A percentile compares a stretch with the other conserved stretches of the same genome.
phyloP scores from a whole-genome alignment of 495 filamentous ascomycete genomes.

The Penicillium manginii region DNA sequence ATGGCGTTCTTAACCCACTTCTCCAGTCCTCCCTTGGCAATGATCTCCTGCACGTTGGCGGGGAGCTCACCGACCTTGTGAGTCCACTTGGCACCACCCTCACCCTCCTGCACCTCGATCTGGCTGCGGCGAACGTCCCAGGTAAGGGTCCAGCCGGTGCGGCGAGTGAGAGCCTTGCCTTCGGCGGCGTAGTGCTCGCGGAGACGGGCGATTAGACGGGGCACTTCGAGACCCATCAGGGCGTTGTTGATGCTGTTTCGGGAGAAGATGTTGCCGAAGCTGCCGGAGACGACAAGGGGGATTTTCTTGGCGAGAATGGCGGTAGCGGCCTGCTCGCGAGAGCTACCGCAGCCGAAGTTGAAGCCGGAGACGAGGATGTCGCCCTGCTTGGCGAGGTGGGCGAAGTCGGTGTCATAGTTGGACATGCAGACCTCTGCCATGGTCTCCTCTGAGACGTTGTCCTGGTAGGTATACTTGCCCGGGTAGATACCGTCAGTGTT shows the following conservation, averaged over 20 bases:
- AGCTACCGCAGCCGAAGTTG: constrained; percentile 88
- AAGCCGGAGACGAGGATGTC: constrained; percentile 87
- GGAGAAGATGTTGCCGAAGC: constrained; percentile 87
- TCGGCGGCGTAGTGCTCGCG: constrained; percentile 60
- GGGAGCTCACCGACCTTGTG: constrained; percentile 84
- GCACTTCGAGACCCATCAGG: constrained; percentile 81
- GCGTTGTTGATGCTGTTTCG: constrained; percentile 94
- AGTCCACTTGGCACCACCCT: constrained; percentile 65
- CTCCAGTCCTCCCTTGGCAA: constrained; percentile 75
- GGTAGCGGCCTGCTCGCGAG: constrained; percentile 87
- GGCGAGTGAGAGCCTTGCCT: constrained; percentile 66
- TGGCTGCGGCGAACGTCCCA: constrained; percentile 81
- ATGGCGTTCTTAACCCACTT: constrained; percentile 73
- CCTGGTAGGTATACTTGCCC: constrained; percentile 72
- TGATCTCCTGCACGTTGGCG: constrained; percentile 88
- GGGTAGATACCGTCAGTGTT: constrained; percentile 77
- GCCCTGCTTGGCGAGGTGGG: constrained; percentile 56
- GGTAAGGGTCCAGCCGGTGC: constrained; percentile 85
- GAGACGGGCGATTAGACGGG: constrained; percentile 69
- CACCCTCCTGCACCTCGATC: constrained; percentile 72
- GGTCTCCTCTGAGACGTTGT: constrained; percentile 70
- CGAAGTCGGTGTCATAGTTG: constrained; percentile 84
- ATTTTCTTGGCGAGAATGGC: constrained; percentile 86
- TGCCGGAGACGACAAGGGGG: constrained; percentile 79
- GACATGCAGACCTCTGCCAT: constrained; percentile 92